These are phyloP conservation scores for Polychytrium aggregatum DNA, from an alignment of 192 early-diverging fungal genomes.

Conservation along the genomic window DNA sequence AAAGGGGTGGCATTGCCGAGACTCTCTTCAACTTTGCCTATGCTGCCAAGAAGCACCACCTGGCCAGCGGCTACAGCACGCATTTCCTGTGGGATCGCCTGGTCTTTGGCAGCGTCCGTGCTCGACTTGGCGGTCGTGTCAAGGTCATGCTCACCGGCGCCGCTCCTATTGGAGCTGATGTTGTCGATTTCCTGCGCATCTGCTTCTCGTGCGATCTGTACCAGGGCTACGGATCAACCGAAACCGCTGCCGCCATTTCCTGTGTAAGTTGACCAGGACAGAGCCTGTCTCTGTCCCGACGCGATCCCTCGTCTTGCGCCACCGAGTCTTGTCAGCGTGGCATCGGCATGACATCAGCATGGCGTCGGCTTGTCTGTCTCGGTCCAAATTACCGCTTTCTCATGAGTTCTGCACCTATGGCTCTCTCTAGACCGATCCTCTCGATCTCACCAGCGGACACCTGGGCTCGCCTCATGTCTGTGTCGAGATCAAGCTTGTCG, in stretches of 20 bases:
- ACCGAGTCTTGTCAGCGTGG: too few species aligned
- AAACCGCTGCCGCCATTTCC: constrained; percentile 22
- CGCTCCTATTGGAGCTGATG: constrained; percentile 32
- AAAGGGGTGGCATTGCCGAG: constrained; percentile 13
- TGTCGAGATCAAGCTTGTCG: constrained; percentile 76
- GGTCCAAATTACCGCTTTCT: background rate
- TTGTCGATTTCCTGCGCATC: constrained; percentile 27
- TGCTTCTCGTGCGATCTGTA: constrained; percentile 28
- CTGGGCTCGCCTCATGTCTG: constrained; percentile 58
- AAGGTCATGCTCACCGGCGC: constrained; percentile 24
- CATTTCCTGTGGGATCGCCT: constrained; percentile 78
- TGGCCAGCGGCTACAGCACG: constrained; percentile 50
- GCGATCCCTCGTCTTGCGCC: too few species aligned
- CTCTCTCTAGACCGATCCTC: constrained; percentile 24
- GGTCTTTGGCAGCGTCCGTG: constrained; percentile 75
- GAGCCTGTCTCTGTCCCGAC: too few species aligned
- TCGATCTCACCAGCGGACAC: constrained; percentile 62
- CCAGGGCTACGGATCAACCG: constrained; percentile 38
- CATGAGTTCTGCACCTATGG: too few species aligned
- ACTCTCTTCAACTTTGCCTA: constrained; percentile 28
- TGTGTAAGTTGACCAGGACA: too few species aligned
- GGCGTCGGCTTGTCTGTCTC: too few species aligned
- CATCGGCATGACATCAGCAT: too few species aligned
- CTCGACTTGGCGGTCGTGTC: constrained; percentile 58
- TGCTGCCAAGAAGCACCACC: constrained; percentile 37